A percentile compares a stretch with the other conserved stretches of the same genome.
Conservation (phyloP, 768 basidiomycete species). For the Amanita fuliginea region DNA sequence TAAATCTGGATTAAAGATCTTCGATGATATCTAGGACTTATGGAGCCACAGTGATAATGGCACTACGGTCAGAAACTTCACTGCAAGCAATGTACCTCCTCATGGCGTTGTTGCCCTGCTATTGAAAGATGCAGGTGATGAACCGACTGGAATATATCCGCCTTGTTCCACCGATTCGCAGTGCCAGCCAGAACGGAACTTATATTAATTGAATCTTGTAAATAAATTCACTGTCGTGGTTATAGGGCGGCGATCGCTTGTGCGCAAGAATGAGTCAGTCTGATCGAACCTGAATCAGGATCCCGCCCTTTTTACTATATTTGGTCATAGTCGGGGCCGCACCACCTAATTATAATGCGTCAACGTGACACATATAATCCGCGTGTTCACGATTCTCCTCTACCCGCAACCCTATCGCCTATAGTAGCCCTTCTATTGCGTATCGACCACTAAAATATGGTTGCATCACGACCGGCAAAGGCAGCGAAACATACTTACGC, state of each 20-base stretch:
- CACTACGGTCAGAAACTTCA: constrained; percentile 40
- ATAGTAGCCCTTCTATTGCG: not conserved
- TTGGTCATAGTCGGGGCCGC: constrained; percentile 3
- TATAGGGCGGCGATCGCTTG: too few species aligned
- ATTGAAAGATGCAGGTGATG: constrained; percentile 38
- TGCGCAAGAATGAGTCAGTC: not conserved
- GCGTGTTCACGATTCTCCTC: not conserved
- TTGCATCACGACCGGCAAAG: constrained; percentile 9
- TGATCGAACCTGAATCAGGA: constrained; percentile 1
- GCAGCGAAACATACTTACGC: constrained; percentile 12
- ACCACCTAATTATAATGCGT: constrained; percentile 1
- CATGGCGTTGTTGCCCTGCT: constrained; percentile 46
- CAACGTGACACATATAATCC: not conserved
- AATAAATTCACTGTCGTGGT: too few species aligned
- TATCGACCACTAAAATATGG: constrained; percentile 7
- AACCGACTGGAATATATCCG: constrained; percentile 37
- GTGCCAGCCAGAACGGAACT: constrained; percentile 40
- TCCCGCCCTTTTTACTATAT: not conserved
- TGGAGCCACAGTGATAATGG: constrained; percentile 49
- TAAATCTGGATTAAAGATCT: not conserved
- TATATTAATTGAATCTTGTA: constrained; percentile 17
- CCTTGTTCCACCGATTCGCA: constrained; percentile 38
- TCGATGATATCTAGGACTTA: constrained; percentile 26
- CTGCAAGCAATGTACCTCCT: constrained; percentile 32
- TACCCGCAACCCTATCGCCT: not conserved